Percentiles rank a stretch among this genome's conserved stretches.
Conservation (phyloP, 495 filamentous ascomycete genomes). For the Tuber borchii region DNA sequence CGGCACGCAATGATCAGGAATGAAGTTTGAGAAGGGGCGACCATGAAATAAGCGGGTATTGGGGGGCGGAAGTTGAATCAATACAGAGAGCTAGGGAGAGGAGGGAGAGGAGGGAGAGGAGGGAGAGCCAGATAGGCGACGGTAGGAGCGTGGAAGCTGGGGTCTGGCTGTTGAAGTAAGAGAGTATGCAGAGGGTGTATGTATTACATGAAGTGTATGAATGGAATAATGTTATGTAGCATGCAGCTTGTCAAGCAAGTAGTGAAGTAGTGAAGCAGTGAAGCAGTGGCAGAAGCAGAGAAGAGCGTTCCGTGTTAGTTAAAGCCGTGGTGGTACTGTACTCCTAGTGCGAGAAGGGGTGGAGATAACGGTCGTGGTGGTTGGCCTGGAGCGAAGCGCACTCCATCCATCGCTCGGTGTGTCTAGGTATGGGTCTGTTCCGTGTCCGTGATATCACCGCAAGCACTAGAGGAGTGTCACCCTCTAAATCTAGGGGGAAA, state of each 20-base stretch:
- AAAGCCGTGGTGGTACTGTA: neutral
- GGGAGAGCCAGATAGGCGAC: constrained; percentile 1
- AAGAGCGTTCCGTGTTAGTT: neutral
- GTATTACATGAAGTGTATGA: neutral
- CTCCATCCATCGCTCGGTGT: neutral
- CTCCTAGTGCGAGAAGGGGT: neutral
- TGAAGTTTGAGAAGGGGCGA: constrained; percentile 31
- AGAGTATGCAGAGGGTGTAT: neutral
- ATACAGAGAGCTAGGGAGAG: constrained; percentile 23
- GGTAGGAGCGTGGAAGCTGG: neutral
- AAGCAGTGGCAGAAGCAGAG: neutral
- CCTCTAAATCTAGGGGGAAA: neutral
- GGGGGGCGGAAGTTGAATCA: constrained; percentile 23
- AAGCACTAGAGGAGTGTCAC: neutral
- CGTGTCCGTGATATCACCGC: neutral
- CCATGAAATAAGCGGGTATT: constrained; percentile 8
- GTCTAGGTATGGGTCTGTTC: neutral
- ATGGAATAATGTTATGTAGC: neutral
- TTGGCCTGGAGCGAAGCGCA: neutral
- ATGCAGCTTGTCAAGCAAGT: neutral
- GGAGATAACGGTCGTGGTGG: neutral
- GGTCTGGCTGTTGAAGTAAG: neutral
- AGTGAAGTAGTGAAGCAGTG: neutral
- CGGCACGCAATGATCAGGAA: constrained; percentile 34
- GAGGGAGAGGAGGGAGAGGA: constrained; percentile 12